Conservation (phyloP, 2,329 filamentous ascomycete species). For the Talaromyces marneffei region DNA sequence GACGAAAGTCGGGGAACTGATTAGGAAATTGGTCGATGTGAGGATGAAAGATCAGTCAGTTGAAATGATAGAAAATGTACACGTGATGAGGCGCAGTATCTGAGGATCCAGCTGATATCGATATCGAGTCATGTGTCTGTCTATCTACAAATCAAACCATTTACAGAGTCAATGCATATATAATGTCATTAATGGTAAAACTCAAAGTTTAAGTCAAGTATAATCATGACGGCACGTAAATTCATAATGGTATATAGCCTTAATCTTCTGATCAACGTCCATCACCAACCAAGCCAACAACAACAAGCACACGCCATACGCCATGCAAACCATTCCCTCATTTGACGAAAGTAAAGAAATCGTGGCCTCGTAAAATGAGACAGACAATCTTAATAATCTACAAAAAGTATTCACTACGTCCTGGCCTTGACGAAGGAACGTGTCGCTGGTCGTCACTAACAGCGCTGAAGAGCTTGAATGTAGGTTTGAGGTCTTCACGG, state of each 20-base stretch:
- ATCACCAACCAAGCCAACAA: conserved; percentile 7
- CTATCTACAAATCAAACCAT: neutral
- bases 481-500: conserved; percentile 74
- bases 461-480: conserved; percentile 61
- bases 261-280: conserved; percentile 5
- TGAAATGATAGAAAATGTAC: neutral
- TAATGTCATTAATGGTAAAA: too few species aligned
- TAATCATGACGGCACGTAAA: neutral
- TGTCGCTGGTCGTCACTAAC: conserved; percentile 44
- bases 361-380: conserved; percentile 8
- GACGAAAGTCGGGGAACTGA: neutral
- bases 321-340: conserved; percentile 12
- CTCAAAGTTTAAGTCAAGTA: neutral
- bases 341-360: conserved; percentile 9
- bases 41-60: neutral
- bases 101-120: neutral
- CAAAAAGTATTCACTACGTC: conserved; percentile 46
- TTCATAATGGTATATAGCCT: conserved; percentile 15
- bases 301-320: conserved; percentile 12
- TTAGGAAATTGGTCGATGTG: neutral
- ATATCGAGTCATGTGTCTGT: neutral
- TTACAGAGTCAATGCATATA: neutral
- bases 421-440: conserved; percentile 39
- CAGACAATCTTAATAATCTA: conserved; percentile 20
- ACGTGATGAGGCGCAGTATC: conserved; percentile 12